Base-by-base conservation (phyloP, 306 rosid species). In the Parietaria judaica region DNA sequence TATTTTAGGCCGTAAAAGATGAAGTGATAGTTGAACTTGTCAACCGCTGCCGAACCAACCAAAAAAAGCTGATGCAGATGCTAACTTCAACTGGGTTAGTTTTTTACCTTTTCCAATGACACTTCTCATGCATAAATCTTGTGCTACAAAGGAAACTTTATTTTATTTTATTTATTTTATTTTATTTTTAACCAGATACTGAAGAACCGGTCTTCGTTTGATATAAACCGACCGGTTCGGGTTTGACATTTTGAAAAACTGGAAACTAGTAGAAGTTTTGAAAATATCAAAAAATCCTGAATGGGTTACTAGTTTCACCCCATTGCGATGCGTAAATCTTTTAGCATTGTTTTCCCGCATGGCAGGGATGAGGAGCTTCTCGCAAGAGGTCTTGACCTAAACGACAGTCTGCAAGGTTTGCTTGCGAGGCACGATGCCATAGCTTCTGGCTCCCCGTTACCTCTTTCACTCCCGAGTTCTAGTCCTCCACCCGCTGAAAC, bases 51-150 rank as follows among this genome's bases (percentile, higher is more conserved):
- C 90, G 97, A 71, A 66, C 85, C 70, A 88, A 84, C 78, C 99
- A 88, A 85, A 94, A 82, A 70, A 88, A 84, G 74, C 74, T 94
- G 83, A 94, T 88, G 84, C 95, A 94, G 71, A 88, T 94, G 99
- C 84, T 94, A 56, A 94, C 99, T 55, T 82, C 95, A 16, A 84
- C 97, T 35, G 99, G 95, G 99, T 92, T 70, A 77, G 95, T 81
- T 70, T 43, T 58, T 36, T 54, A 52, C 16, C 31, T 23, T 23
- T 23, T 23, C 31, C 31, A 23, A 23, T 23, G 31, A 2, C 31
- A 23, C 31, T 23, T 23, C 31, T 23, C 31, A 23, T 23, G 31
- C 31, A 23, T 23, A 23, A 23, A 23, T 23, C 31, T 23, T 23
- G 1, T 23, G 31, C 31, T 23, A 23, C 31, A 23, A 0, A 2